Evolutionary conservation across 2,329 filamentous ascomycete genomes (phyloP).

Genomic region (Chaetomium sp.): DNA sequence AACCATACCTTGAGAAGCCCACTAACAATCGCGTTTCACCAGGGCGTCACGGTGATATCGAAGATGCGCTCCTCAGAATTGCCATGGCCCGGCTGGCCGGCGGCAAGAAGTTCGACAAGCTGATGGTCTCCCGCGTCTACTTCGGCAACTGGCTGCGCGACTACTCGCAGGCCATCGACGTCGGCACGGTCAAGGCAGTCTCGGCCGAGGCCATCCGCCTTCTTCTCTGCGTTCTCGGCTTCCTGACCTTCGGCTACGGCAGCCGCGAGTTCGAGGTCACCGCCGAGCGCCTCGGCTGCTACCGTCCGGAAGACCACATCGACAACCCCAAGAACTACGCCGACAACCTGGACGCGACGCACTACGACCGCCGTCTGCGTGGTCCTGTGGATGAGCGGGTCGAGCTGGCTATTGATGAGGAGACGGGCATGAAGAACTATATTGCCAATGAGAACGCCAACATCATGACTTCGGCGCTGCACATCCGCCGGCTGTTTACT

Average conservation of each 20-base stretch:
- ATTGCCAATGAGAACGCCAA: conserved; percentile 76
- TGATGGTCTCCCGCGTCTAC: conserved; percentile 83
- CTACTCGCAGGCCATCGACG: conserved; percentile 90
- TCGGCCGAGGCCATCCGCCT: conserved; percentile 87
- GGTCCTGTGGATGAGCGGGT: conserved; percentile 71
- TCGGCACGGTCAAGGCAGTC: conserved; percentile 85
- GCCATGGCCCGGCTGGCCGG: conserved; percentile 53
- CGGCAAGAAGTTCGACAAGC: conserved; percentile 80
- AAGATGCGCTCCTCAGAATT: conserved; percentile 77
- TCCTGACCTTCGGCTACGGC: conserved; percentile 80
- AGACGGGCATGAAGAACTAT: conserved; percentile 83
- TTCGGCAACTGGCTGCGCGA: conserved; percentile 95
- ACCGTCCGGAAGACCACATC: conserved; percentile 74
- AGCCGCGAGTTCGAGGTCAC: conserved; percentile 84
- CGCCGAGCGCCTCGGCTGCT: conserved; percentile 69
- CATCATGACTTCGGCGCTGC: conserved; percentile 74
- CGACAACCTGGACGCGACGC: conserved; percentile 76
- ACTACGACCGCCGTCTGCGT: conserved; percentile 75
- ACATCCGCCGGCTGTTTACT: conserved; percentile 68
- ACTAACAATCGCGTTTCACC: background rate
- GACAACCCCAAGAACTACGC: conserved; percentile 78
- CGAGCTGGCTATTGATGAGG: conserved; percentile 71
- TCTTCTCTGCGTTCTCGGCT: conserved; percentile 80
- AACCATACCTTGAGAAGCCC: no score
- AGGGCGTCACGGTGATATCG: conserved; percentile 87